These are phyloP conservation scores for Urochloa ruziziensis DNA, from an alignment of 176 grass and related monocot genomes.

Conservation along the genomic window DNA sequence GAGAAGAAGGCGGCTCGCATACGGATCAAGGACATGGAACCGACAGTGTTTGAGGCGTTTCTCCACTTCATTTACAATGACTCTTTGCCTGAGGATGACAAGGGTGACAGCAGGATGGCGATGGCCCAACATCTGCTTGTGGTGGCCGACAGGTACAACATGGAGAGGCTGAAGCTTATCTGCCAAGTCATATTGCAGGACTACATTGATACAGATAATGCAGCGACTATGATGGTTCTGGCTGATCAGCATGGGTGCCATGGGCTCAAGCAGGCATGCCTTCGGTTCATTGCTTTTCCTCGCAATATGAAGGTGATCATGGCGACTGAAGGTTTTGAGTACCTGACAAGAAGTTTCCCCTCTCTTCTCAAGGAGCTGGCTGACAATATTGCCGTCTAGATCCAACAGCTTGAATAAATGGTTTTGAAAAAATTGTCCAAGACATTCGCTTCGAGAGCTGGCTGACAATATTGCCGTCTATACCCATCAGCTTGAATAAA, in stretches of 20 bases:
- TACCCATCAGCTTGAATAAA: no score
- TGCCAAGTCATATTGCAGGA: neutral
- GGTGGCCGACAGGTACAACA: slow-evolving; percentile 9
- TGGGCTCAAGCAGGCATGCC: neutral
- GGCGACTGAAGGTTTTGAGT: neutral
- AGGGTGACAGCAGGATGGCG: neutral
- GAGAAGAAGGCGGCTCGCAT: neutral
- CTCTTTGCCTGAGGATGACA: neutral
- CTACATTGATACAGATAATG: neutral
- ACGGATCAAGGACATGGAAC: slow-evolving; percentile 7
- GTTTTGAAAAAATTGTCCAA: neutral
- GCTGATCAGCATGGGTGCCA: neutral
- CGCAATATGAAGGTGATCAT: neutral
- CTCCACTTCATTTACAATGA: slow-evolving; percentile 41
- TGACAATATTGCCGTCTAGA: neutral
- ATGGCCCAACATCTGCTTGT: slow-evolving; percentile 34
- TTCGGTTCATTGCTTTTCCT: neutral
- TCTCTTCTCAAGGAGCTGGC: neutral
- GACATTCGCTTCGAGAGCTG: no score
- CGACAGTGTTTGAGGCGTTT: slow-evolving; percentile 8
- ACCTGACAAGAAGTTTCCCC: neutral
- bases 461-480: no score
- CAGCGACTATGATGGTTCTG: neutral
- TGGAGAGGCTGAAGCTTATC: neutral
- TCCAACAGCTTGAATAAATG: no score